phyloP scores from a whole-genome alignment of 208 protist genomes.

The Leishmania tropica region DNA sequence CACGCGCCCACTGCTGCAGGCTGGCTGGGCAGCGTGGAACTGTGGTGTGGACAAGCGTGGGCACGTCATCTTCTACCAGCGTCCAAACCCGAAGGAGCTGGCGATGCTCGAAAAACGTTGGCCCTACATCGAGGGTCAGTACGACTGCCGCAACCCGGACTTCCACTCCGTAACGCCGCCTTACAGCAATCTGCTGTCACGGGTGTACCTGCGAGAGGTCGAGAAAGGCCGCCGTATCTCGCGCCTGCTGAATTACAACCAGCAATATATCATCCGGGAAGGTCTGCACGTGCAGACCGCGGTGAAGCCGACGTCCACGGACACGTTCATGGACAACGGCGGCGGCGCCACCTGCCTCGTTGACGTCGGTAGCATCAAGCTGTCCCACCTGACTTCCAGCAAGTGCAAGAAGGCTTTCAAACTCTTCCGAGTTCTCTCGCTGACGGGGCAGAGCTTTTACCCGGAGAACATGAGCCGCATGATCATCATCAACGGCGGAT shows the following conservation, averaged over 20 bases:
- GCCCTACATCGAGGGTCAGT: slow-evolving; percentile 41
- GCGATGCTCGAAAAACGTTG: slow-evolving; percentile 48
- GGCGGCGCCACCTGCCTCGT: slow-evolving; percentile 44
- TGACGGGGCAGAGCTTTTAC: slow-evolving; percentile 58
- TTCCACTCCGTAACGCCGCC: slow-evolving; percentile 47
- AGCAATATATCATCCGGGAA: slow-evolving; percentile 48
- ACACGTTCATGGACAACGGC: slow-evolving; percentile 50
- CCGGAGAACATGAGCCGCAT: slow-evolving; percentile 71
- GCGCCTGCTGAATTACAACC: slow-evolving; percentile 48
- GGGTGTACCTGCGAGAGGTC: slow-evolving; percentile 49
- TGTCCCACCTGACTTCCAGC: slow-evolving; percentile 50
- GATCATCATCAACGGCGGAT: slow-evolving; percentile 67
- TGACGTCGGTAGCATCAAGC: slow-evolving; percentile 48
- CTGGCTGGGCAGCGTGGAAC: slow-evolving; percentile 57
- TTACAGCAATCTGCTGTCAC: slow-evolving; percentile 52
- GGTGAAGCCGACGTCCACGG: slow-evolving; percentile 7
- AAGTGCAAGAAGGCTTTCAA: slow-evolving; percentile 47
- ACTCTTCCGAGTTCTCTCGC: slow-evolving; percentile 47
- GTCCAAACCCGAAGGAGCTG: slow-evolving; percentile 50
- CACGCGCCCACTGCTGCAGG: slow-evolving; percentile 55
- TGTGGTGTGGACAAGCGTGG: slow-evolving; percentile 52
- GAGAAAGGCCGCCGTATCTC: slow-evolving; percentile 64
- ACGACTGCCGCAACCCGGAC: slow-evolving; percentile 47
- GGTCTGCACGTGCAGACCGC: slow-evolving; percentile 26
- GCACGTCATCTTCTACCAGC: slow-evolving; percentile 56